Evolutionary conservation across 169 alveolate species (phyloP), one percentile per base, ranked within the genome.

Genomic region (Cryptosporidium meleagridis): DNA sequence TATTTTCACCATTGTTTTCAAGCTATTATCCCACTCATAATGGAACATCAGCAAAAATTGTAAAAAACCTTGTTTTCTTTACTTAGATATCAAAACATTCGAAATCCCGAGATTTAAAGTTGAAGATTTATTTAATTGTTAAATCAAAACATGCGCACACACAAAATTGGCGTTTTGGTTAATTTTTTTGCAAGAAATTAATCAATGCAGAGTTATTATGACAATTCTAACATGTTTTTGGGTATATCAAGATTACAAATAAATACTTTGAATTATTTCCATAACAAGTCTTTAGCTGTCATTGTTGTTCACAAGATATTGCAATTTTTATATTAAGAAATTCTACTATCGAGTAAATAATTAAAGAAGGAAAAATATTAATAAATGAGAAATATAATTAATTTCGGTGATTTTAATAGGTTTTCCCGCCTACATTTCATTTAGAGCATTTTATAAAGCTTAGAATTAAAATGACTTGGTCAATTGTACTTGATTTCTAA

Each of bases 201-300:
- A 31, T 31, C 35, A 31, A 31, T 31, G 2, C 3, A 31, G 35
- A 31, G 35, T 1, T 31, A 3, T 1, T 31, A 3, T 31, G 2
- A 31, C 35, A 31, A 31, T 31, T 31, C 3, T 31, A 31, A 31
- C 35, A 31, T 75, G 70, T 92, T 87, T 95, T 94, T 2, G 96
- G 97, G 80, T 95, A 95, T 58, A 91, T 85, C 35, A 95, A 85
- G 29, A 85, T 91, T 26, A 93, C 85, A 12, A 80, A 44, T 97
- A 75, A 94, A 95, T 67, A 92, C 91, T 45, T 92, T 91, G 39
- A 95, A 86, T 84, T 94, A n/a, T 96, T 95, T 59, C 95, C 95
- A n/a, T n/a, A 2, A 95, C 97, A 59, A 96, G 86, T 1, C 97
- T 97, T 80, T 95, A 97, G 3, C 97, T 97, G n/a, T 97, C 97